A percentile compares a stretch with the other conserved stretches of the same genome.
Conservation (phyloP, 78 protist species). For the Dictyostelium firmibasis region DNA sequence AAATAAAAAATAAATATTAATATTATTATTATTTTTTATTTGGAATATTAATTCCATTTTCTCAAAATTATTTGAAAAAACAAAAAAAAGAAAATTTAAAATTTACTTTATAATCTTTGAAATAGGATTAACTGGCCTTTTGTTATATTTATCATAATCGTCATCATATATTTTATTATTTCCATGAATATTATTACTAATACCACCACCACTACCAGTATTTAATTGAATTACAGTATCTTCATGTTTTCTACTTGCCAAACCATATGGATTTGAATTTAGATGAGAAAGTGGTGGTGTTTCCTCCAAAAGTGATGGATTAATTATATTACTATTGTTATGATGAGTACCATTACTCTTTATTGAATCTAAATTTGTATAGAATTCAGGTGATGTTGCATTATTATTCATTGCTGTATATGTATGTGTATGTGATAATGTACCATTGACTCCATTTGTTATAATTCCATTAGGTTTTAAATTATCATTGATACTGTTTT, state of each 20-base stretch:
- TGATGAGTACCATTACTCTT: neutral
- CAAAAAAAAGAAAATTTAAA: neutral
- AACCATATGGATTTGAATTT: slow-evolving; percentile 47
- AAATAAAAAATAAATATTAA: neutral
- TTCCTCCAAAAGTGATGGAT: slow-evolving; percentile 36
- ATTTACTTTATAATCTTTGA: neutral
- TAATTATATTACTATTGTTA: neutral
- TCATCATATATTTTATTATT: slow-evolving; percentile 11
- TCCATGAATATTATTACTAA: neutral
- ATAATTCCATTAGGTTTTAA: neutral
- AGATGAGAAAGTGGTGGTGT: slow-evolving; percentile 70
- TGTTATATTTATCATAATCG: slow-evolving; percentile 30
- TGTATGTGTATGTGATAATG: neutral
- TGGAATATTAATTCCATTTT: too few species aligned
- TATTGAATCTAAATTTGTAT: neutral
- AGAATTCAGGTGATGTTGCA: neutral
- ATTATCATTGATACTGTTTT: neutral
- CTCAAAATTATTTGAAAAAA: too few species aligned
- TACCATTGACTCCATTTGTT: neutral
- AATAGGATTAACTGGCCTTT: neutral
- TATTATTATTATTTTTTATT: neutral
- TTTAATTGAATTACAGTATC: slow-evolving; percentile 32
- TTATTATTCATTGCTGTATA: neutral
- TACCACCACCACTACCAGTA: neutral
- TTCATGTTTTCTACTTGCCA: slow-evolving; percentile 54